Evolutionary conservation across 108 stramenopile genomes (phyloP), one percentile per base, ranked within the genome.

Genomic region (Parietichytrium sp.): DNA sequence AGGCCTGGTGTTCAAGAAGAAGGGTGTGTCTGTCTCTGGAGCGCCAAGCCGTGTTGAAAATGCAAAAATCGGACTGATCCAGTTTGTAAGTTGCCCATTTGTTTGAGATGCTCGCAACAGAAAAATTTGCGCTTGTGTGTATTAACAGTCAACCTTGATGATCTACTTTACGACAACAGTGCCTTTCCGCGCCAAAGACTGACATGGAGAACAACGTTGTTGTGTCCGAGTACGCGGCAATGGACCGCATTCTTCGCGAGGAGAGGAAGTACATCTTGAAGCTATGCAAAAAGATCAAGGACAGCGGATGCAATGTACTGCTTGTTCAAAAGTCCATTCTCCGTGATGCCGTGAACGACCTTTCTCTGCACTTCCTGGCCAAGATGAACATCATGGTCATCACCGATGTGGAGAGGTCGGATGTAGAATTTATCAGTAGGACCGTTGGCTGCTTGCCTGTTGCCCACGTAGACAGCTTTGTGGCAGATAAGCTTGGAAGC

Each of bases 181-280:
- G 95, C 89, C 92, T 99, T 25, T 94, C 93, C 15, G 98, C 98
- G 29, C 98, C 98, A 82, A 99, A 99, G 88, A 98, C 97, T 13
- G 98, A 99, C 88, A 99, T 99, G 95, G 98, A 99, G 92, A 98
- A 98, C 90, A 97, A 93, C 81, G 96, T 98, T 33, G 96, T 99
- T 23, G 96, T 99, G 30, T 90, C 88, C 16, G 98, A 99, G 87
- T 99, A 99, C 86, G 95, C 96, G 36, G 94, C 96, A 83, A 99
- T 99, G 98, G 98, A 99, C 88, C 94, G 98, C 18, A 94, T 99
- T 77, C 89, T 99, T 16, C 91, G 96, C 26, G 97, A 97, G 81
- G 98, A 98, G 88, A 91, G 98, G 47, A 98, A 97, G 84, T 93
- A 95, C 87, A 93, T 98, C 81, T 90, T 98, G 82, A 88, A 89